Evolutionary conservation across 176 grass and related monocot species (phyloP), one percentile per base, ranked within the genome.

Genomic region (Oropetium thomaeum): DNA sequence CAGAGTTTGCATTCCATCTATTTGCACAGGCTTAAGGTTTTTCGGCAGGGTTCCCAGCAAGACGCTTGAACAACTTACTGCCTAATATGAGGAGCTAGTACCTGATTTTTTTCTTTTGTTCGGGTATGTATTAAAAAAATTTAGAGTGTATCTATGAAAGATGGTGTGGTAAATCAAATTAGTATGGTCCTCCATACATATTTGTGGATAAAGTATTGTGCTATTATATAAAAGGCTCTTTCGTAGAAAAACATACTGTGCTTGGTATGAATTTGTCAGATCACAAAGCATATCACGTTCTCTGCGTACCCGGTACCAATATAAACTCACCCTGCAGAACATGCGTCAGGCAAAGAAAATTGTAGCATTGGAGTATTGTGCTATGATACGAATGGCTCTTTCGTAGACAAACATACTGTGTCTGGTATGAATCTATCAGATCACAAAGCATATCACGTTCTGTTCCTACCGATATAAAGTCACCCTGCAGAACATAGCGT

Each of bases 1-100:
- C 10, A 6, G 3, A 23, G 0, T 37, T 25, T 40, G 22, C 27
- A 54, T 27, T 74, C 42, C 62, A 45, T 83, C 58, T 66, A 22
- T 68, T 20, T 76, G 53, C 29, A 13, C 80, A 88, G 86, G 69
- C 80, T 79, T 88, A 63, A 87, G 83, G 69, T 33, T 15, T 53
- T 60, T 74, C n/a, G 15, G 62, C 16, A 9, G 44, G 33, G 28
- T 6, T 75, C 38, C 10, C 13, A 68, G 53, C 32, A 85, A 51
- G 57, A 35, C 33, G 60, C 27, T 33, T 51, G 49, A 73, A 59
- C 58, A 67, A 73, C 79, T 73, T 71, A 78, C 62, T 58, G 67
- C 39, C 55, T 22, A 68, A 44, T 77, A 72, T 54, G 67, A 19
- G 43, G 22, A 34, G 54, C 69, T 67, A 62, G 42, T 87, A 74